Percentiles rank a stretch among this genome's conserved stretches.
Conservation (phyloP, 2,329 filamentous ascomycete genomes). For the Fonsecaea multimorphosa region DNA sequence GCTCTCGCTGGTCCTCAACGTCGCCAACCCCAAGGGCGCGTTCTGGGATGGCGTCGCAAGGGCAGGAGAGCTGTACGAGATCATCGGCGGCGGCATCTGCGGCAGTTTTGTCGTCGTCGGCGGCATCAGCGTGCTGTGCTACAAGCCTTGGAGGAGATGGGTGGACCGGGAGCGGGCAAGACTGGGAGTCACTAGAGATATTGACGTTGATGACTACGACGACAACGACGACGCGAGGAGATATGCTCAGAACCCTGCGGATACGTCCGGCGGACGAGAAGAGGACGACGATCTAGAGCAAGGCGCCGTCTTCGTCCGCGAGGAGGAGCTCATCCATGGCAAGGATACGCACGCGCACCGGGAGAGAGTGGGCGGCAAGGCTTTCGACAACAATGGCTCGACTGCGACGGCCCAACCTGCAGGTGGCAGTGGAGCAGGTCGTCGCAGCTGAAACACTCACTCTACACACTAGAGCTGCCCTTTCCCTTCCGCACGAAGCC, state of each 20-base stretch:
- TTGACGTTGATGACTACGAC: neutral
- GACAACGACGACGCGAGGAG: conserved; percentile 1
- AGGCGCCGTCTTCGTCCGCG: conserved; percentile 6
- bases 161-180: conserved; percentile 51
- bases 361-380: conserved; percentile 9
- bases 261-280: neutral
- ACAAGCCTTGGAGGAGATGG: conserved; percentile 76
- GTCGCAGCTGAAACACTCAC: too few species aligned
- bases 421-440: neutral
- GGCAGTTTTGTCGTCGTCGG: conserved; percentile 82
- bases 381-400: conserved; percentile 4
- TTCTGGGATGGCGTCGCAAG: conserved; percentile 89
- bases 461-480: too few species aligned
- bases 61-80: conserved; percentile 80
- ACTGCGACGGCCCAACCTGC: neutral
- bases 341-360: conserved; percentile 2
- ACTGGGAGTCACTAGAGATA: conserved; percentile 5
- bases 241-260: neutral
- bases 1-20: conserved; percentile 76
- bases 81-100: conserved; percentile 85
- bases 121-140: conserved; percentile 72
- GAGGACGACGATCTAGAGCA: neutral
- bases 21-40: conserved; percentile 63
- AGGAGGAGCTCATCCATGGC: conserved; percentile 21
- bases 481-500: too few species aligned